Conservation (phyloP, 2,329 filamentous ascomycete species). For the Penicillium brevicompactum region DNA sequence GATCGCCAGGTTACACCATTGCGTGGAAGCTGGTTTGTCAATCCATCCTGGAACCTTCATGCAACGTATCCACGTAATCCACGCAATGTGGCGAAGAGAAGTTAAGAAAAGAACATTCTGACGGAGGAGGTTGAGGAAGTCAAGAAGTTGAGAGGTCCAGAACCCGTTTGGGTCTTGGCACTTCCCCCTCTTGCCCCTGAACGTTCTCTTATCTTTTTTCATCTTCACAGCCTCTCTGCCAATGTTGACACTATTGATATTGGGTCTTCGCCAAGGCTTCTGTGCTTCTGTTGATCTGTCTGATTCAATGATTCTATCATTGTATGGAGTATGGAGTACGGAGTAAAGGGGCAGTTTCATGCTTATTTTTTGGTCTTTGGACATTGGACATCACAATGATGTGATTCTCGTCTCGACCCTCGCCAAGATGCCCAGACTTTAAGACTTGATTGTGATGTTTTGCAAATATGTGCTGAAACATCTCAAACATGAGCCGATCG, state of each 20-base stretch:
- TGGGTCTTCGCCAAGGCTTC: slow-evolving; percentile 15
- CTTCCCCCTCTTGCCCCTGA: slow-evolving; percentile 8
- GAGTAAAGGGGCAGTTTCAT: slow-evolving; percentile 1
- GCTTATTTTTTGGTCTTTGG: slow-evolving; percentile 8
- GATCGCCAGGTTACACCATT: slow-evolving; percentile 7
- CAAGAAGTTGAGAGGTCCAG: slow-evolving; percentile 4
- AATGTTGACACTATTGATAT: slow-evolving; percentile 16
- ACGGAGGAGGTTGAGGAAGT: neutral
- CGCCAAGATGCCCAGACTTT: slow-evolving; percentile 14
- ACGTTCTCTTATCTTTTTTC: slow-evolving; percentile 1
- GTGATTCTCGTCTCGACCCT: neutral
- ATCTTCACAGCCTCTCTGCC: slow-evolving; percentile 20
- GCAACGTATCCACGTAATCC: neutral
- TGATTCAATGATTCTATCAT: neutral
- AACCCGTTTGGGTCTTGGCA: neutral
- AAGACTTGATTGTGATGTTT: neutral
- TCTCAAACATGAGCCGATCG: neutral
- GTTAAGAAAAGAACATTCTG: neutral
- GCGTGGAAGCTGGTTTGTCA: slow-evolving; percentile 1
- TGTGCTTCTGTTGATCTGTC: slow-evolving; percentile 9
- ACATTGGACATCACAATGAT: neutral
- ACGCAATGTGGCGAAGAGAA: neutral
- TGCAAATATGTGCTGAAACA: neutral
- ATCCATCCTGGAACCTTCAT: neutral
- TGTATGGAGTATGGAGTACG: neutral